Evolutionary conservation across 2,329 filamentous ascomycete genomes (phyloP).

Genomic region (Penicillium sp.): DNA sequence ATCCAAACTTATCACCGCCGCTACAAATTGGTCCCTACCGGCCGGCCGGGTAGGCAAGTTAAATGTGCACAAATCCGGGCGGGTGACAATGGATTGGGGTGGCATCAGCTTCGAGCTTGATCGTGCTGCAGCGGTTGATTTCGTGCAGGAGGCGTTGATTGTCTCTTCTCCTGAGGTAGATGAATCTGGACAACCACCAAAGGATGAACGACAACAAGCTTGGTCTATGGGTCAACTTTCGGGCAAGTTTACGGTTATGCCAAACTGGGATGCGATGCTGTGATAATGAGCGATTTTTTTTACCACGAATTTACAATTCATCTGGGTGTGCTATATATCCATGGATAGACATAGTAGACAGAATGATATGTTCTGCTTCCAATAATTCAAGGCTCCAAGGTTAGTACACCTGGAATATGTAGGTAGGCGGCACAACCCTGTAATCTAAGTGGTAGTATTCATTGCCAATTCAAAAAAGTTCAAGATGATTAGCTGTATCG

Average conservation of each 20-base stretch:
- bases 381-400: no score
- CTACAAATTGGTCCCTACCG: constrained; percentile 45
- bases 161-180: constrained; percentile 25
- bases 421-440: no score
- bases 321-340: no score
- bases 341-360: background rate
- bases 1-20: constrained; percentile 42
- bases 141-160: constrained; percentile 61
- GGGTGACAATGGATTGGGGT: constrained; percentile 63
- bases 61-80: constrained; percentile 61
- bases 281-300: constrained; percentile 13
- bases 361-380: background rate
- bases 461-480: no score
- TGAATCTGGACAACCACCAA: constrained; percentile 19
- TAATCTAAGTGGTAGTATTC: no score
- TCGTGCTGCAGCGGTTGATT: constrained; percentile 57
- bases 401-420: no score
- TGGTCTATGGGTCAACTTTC: constrained; percentile 63
- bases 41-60: constrained; percentile 61
- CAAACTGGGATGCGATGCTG: constrained; percentile 58
- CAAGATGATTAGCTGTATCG: no score
- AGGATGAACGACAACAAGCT: constrained; percentile 40
- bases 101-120: constrained; percentile 59
- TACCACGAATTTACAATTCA: no score
- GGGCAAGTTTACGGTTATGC: constrained; percentile 64